Base-by-base conservation (phyloP, 371 early-diverging fungal species). In the Gilbertella persicaria region DNA sequence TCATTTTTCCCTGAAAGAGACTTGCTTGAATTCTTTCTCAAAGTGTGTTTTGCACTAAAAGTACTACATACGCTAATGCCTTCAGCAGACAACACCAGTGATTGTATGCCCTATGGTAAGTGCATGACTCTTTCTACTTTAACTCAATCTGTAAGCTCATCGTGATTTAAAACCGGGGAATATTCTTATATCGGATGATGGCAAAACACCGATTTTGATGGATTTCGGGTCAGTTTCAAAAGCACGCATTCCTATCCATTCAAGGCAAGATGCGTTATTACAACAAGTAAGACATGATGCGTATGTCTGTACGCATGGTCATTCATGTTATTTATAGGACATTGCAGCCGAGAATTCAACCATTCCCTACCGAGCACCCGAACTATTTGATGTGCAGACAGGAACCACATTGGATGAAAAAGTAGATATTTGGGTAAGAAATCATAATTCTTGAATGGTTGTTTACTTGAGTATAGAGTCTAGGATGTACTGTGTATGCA, bases 311-410 rank as follows among this genome's bases (percentile, higher is more conserved):
- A 29, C 17, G 19, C 13, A 21, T 25, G 23, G 14, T 42, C 10
- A 12, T 20, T 45, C 8, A 25, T 1, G 40, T 48, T 53, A 60
- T 35, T 78, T 85, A 51, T 87, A 90, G 51, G 65, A 69, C 40
- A 33, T 64, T 16, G 62, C 65, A 6, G 87, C 85, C 2, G 82
- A 87, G 45, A 60, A 80, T 46, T 84, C 84, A 41, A 79, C 88
- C 1, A 83, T 88, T 83, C 75, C 87, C 6, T 90, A 88, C 50
- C 69, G 91, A 5, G 88, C 91, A 8, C 91, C 91, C 2, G 91
- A 90, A 60, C 67, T 90, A 24, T 90, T 85, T 67, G 89, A 90
- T 66, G 87, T 90, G 16, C 81, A 86, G 55, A 73, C 80, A 4
- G 85, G 75, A 3, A 60, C 71, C 0, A 67, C 60, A 12, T 53